phyloP scores from a whole-genome alignment of 345 rosid species.

The Turritis glabra region DNA sequence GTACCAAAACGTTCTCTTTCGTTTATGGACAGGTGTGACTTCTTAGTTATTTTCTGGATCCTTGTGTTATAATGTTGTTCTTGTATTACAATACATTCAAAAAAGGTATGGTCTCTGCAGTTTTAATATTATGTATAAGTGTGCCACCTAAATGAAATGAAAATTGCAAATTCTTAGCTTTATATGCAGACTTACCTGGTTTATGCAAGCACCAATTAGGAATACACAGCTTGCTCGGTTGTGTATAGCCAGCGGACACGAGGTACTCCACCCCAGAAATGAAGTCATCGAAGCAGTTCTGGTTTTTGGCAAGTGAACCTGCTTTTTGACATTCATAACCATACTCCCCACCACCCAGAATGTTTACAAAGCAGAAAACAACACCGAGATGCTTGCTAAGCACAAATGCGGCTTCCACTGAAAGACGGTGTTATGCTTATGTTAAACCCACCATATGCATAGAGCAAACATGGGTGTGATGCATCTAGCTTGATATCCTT shows the following conservation, averaged over 20 bases:
- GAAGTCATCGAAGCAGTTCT: slow-evolving; percentile 87
- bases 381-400: slow-evolving; percentile 73
- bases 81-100: slow-evolving; percentile 11
- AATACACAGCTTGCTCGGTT: slow-evolving; percentile 64
- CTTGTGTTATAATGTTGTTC: slow-evolving; percentile 1
- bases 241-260: slow-evolving; percentile 86
- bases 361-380: slow-evolving; percentile 73
- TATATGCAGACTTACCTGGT: slow-evolving; percentile 53
- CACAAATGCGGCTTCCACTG: slow-evolving; percentile 56
- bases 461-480: slow-evolving; percentile 81
- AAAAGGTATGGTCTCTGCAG: slow-evolving; percentile 88
- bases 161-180: neutral
- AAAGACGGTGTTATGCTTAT: slow-evolving; percentile 73
- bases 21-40: slow-evolving; percentile 8
- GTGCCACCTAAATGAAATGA: slow-evolving; percentile 18
- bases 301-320: slow-evolving; percentile 72
- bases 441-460: slow-evolving; percentile 84
- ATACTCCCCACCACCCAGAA: slow-evolving; percentile 89
- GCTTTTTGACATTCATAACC: slow-evolving; percentile 97
- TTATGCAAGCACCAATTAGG: slow-evolving; percentile 86
- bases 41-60: neutral
- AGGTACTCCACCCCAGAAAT: no score
- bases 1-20: neutral
- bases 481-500: slow-evolving; percentile 63
- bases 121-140: slow-evolving; percentile 2